Base-by-base conservation (phyloP, 2,329 filamentous ascomycete species). In the Cadophora luteo-olivacea region DNA sequence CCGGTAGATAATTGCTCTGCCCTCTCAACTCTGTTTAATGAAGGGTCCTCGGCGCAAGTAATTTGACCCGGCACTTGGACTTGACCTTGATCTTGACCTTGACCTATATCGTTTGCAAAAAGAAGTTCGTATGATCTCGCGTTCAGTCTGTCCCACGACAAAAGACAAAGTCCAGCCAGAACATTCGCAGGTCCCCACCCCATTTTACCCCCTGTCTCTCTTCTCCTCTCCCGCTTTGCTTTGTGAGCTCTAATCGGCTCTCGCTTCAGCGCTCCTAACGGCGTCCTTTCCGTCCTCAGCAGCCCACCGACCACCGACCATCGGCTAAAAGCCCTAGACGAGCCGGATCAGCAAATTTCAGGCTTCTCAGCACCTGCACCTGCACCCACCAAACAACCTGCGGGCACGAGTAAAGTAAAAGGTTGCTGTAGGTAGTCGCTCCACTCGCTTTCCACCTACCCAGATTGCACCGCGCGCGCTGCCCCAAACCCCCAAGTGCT, bases 391-490 rank as follows among this genome's bases (percentile, higher is more conserved):
- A 38, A 14, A 38, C 36, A 38, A 38, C 36, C 8, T 11, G 36
- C 8, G 36, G 16, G 12, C 41, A 45, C 41, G 41, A 19, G 41
- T 11, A 19, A 45, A 14, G 16, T 19, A 14, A 16, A 14, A 16
- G 2, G 12, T 2, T 45, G 41, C 41, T 45, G 41, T 19, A 16
- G 12, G 41, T 19, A 16, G 12, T 45, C 12, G 25, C 52, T 55
- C 52, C 25, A 14, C 52, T 55, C 14, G 16, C 14, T n/a, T 55
- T 55, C 52, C 52, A 55, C 52, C 52, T 32, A 55, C 52, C 52
- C 52, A 55, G 25, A 55, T 55, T 55, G 16, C 52, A 55, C 6
- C 25, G 5, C 52, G 4, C 24, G 14, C 9, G 29, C 29, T n/a
- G n/a, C 49, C 22, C 22, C 11, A 29, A 9, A 6, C 51, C 16